phyloP scores from a whole-genome alignment of 1,139 yeast species.

The Zygoascus sp. region DNA sequence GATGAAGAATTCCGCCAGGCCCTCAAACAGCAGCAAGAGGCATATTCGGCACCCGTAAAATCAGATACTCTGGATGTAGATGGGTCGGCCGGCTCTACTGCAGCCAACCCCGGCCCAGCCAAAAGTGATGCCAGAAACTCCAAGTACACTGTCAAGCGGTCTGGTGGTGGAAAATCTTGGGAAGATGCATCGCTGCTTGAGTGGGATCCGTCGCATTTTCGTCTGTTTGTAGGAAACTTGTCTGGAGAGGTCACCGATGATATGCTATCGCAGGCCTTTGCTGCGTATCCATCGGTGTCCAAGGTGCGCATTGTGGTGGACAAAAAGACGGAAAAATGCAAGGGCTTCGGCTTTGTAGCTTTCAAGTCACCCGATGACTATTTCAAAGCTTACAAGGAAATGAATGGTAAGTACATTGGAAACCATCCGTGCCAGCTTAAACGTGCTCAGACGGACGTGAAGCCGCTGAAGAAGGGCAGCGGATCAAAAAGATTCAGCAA shows the following conservation, averaged over 20 bases:
- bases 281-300: constrained; percentile 45
- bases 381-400: constrained; percentile 63
- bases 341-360: constrained; percentile 71
- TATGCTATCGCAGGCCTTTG: constrained; percentile 49
- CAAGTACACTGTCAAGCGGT: constrained; percentile 39
- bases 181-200: constrained; percentile 43
- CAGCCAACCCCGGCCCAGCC: no score
- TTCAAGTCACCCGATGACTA: constrained; percentile 59
- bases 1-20: constrained; percentile 28
- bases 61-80: not conserved
- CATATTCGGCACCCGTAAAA: constrained; percentile 18
- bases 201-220: constrained; percentile 66
- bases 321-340: constrained; percentile 39
- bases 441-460: constrained; percentile 54
- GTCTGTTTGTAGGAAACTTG: constrained; percentile 70
- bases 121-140: no score
- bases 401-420: constrained; percentile 75
- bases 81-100: no score
- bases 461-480: constrained; percentile 24
- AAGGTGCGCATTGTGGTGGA: constrained; percentile 47
- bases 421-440: constrained; percentile 67
- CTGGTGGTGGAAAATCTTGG: constrained; percentile 48
- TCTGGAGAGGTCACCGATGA: constrained; percentile 65
- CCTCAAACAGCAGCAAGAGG: constrained; percentile 31
- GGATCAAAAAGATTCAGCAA: constrained; percentile 18